Evolutionary conservation across 1,284 basidiomycete species (phyloP).

Genomic region (Cutaneotrichosporon sp.): DNA sequence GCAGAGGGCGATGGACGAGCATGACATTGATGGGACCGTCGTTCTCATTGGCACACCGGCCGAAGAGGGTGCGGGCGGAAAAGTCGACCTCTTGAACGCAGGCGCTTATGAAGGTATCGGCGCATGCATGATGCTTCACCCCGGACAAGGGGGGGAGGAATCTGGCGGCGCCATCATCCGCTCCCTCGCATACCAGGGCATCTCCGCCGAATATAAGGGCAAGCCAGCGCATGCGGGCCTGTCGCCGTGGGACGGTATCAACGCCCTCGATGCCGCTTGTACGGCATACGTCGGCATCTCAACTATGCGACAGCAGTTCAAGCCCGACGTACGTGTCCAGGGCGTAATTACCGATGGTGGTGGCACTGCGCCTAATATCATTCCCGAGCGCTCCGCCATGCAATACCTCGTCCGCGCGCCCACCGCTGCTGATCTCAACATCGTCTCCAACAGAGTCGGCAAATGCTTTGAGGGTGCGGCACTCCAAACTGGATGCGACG

Average conservation of each 20-base stretch:
- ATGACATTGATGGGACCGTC: constrained; percentile 68
- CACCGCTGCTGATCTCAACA: constrained; percentile 59
- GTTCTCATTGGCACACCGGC: constrained; percentile 82
- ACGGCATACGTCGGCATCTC: constrained; percentile 72
- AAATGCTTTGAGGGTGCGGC: constrained; percentile 69
- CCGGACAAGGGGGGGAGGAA: constrained; percentile 52
- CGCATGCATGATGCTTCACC: constrained; percentile 17
- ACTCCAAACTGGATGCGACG: constrained; percentile 66
- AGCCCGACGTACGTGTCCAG: constrained; percentile 54
- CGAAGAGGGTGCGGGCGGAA: constrained; percentile 13
- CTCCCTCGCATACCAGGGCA: constrained; percentile 31
- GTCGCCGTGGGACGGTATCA: constrained; percentile 64
- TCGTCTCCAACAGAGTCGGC: constrained; percentile 58
- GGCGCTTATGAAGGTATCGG: constrained; percentile 36
- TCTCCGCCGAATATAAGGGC: constrained; percentile 35
- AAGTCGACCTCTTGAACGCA: constrained; percentile 57
- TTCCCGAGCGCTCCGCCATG: constrained; percentile 72
- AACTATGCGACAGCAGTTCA: constrained; percentile 67
- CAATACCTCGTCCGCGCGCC: constrained; percentile 67
- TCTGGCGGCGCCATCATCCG: constrained; percentile 58
- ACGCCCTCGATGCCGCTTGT: constrained; percentile 80
- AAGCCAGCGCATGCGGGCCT: constrained; percentile 69
- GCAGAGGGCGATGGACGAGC: constrained; percentile 36
- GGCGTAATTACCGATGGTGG: constrained; percentile 65
- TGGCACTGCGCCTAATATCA: constrained; percentile 60